A percentile compares a stretch with the other conserved stretches of the same genome.
These are phyloP conservation scores for Aquilaria sinensis DNA, from an alignment of 345 rosid genomes.

Conservation along the genomic window DNA sequence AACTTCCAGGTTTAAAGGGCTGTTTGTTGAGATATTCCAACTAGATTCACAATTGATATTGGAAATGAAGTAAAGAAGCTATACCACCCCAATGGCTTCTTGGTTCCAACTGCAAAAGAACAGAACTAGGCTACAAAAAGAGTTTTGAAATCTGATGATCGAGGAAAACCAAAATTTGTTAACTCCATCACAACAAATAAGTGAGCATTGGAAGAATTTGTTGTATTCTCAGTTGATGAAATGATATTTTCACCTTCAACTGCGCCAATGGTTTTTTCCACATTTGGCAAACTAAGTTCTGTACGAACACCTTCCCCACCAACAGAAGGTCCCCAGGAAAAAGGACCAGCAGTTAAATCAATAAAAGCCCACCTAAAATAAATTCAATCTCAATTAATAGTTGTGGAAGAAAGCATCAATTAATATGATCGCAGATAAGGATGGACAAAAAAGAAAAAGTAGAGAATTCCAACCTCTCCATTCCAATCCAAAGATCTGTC, in stretches of 20 bases:
- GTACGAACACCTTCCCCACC: slow-evolving; percentile 99
- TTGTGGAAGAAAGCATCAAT: not conserved
- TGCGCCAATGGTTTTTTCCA: slow-evolving; percentile 90
- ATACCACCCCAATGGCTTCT: no score
- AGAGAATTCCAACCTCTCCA: slow-evolving; percentile 61
- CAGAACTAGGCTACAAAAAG: not conserved
- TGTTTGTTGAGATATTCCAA: no score
- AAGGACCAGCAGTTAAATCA: slow-evolving; percentile 93
- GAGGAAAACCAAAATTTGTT: not conserved
- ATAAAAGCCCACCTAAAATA: slow-evolving; percentile 89
- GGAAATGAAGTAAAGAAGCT: no score
- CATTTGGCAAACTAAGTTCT: slow-evolving; percentile 82
- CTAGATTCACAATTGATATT: no score
- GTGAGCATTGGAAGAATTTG: no score
- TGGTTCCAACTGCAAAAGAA: not conserved
- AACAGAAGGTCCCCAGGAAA: slow-evolving; percentile 99
- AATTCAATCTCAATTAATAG: slow-evolving; percentile 1
- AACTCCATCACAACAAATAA: slow-evolving; percentile 1
- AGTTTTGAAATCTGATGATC: no score
- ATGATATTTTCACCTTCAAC: slow-evolving; percentile 59
- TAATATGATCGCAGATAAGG: not conserved
- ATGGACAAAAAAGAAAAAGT: slow-evolving; percentile 22
- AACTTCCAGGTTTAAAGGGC: no score
- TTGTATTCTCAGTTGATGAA: not conserved
- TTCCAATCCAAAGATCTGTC: slow-evolving; percentile 95